These are phyloP conservation scores for Hypoxylon sp. DNA, from an alignment of 2,329 filamentous ascomycete genomes.

Conservation along the genomic window DNA sequence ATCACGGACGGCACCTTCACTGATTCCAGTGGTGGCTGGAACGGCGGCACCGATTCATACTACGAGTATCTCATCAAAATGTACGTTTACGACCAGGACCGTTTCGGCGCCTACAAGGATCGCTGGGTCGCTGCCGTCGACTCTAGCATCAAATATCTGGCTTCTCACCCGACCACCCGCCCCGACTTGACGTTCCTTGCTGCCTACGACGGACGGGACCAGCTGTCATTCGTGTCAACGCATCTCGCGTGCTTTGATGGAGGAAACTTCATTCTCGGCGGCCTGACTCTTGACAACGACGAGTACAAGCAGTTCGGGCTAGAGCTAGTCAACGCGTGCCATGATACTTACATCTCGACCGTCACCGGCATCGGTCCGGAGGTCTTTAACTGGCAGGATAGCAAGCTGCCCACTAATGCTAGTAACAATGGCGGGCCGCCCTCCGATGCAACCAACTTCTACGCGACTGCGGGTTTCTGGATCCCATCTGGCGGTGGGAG, in stretches of 20 bases:
- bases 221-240: constrained; percentile 62
- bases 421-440: constrained; percentile 62
- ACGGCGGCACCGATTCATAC: constrained; percentile 82
- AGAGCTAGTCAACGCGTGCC: constrained; percentile 78
- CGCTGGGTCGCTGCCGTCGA: constrained; percentile 83
- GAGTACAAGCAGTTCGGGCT: constrained; percentile 83
- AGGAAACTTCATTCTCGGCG: constrained; percentile 88
- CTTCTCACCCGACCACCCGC: constrained; percentile 75
- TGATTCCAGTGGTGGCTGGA: constrained; percentile 80
- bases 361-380: constrained; percentile 84
- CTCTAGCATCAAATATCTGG: constrained; percentile 79
- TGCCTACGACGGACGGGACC: constrained; percentile 62
- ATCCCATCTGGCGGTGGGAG: constrained; percentile 65
- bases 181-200: constrained; percentile 82
- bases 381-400: constrained; percentile 73
- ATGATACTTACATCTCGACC: constrained; percentile 78
- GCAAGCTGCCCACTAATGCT: constrained; percentile 54
- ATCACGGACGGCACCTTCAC: constrained; percentile 76
- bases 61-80: constrained; percentile 96
- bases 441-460: constrained; percentile 69
- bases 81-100: constrained; percentile 81
- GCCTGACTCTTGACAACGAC: constrained; percentile 74
- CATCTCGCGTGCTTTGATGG: constrained; percentile 85
- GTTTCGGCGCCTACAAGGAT: constrained; percentile 77
- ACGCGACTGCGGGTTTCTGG: constrained; percentile 78